phyloP scores from a whole-genome alignment of 768 basidiomycete species.

The Podaxis mareebaensis region DNA sequence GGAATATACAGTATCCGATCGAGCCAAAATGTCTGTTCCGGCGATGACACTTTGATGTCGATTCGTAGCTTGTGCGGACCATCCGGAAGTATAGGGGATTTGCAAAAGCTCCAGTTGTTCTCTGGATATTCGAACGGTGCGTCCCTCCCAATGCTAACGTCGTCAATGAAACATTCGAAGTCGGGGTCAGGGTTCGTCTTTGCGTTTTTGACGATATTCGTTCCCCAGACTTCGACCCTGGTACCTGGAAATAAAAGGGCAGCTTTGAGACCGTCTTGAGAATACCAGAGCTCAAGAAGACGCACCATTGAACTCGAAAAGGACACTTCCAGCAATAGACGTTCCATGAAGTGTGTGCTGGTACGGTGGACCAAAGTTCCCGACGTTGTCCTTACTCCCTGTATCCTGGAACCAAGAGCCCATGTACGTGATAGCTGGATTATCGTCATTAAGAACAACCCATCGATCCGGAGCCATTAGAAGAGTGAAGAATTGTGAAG shows the following conservation, averaged over 20 bases:
- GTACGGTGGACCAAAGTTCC: conserved; percentile 35
- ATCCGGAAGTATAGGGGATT: conserved; percentile 20
- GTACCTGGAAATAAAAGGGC: conserved; percentile 16
- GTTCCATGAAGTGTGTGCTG: conserved; percentile 31
- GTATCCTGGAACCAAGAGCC: conserved; percentile 31
- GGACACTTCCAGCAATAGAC: conserved; percentile 26
- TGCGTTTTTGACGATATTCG: conserved; percentile 20
- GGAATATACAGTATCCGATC: conserved; percentile 30
- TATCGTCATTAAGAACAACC: conserved; percentile 36
- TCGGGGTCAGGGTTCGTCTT: conserved; percentile 23
- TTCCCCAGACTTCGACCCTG: conserved; percentile 20
- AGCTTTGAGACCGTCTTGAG: not conserved
- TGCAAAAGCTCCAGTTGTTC: conserved; percentile 29
- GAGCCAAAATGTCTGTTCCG: conserved; percentile 28
- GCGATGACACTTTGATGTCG: conserved; percentile 13
- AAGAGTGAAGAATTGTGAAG: not conserved
- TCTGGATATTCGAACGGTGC: conserved; percentile 20
- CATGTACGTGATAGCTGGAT: conserved; percentile 29
- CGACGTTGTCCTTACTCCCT: conserved; percentile 27
- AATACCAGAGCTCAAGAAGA: not conserved
- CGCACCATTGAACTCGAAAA: conserved; percentile 32
- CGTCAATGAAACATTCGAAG: conserved; percentile 27
- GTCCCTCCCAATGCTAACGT: conserved; percentile 23
- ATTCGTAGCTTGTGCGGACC: conserved; percentile 28
- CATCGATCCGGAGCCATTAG: conserved; percentile 20